Base-by-base conservation (phyloP, 2,329 filamentous ascomycete genomes). In the Aspergillus tubingensis region DNA sequence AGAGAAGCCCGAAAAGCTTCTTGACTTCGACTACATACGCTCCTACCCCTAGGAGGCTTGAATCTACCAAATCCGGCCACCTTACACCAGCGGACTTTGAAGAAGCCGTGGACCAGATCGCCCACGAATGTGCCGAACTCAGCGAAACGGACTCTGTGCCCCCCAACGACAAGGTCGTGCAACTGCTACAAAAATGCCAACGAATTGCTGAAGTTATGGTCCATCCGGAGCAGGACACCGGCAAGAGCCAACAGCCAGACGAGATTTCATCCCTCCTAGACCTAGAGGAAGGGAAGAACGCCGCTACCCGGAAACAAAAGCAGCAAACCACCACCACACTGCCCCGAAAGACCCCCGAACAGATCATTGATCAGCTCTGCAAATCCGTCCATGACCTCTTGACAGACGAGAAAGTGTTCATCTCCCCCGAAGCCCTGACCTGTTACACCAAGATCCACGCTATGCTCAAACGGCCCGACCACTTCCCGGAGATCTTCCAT, bases 381-480 rank as follows among this genome's bases (percentile, higher is more conserved):
- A 74, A 78, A 21, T 76, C 83, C 13, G 87, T 89, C n/a, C 90
- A 91, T 73, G 80, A 83, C 39, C 84, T 97, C 58, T 74, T 96
- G 61, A 83, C 84, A 51, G 86, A 94, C 67, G 87, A 89, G 3
- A 87, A 89, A 62, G 88, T 97, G 51, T 91, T 92, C 77, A 90
- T 98, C 71, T 90, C 91, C 4, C 86, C 89, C 8, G 80, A 84
- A 30, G 80, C 94, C 36, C 85, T 98, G 41, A 81, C 85, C 59
- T 76, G 85, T 67, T 98, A 97, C 76, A 88, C 96, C 63, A 82
- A 85, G 39, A 86, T 91, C 48, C 92, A 96, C 74, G 83, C 88
- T 27, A 83, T 88, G 10, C 84, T 98, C 47, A 85, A 87, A 62
- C 87, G 85, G 59, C 88, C 92, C 2, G 86, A 91, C 65, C 88